Conservation (phyloP, 371 early-diverging fungal species). For the Mucor sp. region DNA sequence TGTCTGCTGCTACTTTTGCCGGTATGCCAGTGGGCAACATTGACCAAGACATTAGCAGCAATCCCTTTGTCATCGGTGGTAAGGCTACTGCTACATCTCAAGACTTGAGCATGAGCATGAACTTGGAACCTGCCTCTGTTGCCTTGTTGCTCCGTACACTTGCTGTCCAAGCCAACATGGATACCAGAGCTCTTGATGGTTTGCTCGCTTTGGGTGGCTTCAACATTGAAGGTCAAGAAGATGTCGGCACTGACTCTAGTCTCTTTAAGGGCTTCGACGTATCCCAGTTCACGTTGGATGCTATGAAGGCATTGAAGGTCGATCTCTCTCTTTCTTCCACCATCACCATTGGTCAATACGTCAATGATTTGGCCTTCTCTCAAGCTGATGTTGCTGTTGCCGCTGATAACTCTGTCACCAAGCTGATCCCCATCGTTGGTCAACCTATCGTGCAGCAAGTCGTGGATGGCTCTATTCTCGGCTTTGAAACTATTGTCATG, state of each 20-base stretch:
- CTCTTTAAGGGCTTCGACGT: conserved; percentile 51
- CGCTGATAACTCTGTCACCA: conserved; percentile 48
- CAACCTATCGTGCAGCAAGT: conserved; percentile 60
- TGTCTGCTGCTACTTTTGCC: conserved; percentile 47
- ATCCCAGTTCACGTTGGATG: conserved; percentile 46
- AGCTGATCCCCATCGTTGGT: conserved; percentile 56
- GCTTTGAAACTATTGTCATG: conserved; percentile 48
- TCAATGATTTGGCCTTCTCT: conserved; percentile 44
- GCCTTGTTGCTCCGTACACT: conserved; percentile 48
- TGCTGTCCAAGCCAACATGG: conserved; percentile 47
- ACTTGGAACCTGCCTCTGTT: conserved; percentile 47
- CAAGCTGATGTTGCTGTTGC: conserved; percentile 47
- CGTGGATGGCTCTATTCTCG: conserved; percentile 53
- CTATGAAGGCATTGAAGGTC: conserved; percentile 52
- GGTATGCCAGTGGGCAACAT: conserved; percentile 57
- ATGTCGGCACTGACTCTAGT: conserved; percentile 38
- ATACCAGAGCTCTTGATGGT: conserved; percentile 48
- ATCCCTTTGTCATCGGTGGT: conserved; percentile 40
- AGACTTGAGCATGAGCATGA: conserved; percentile 41
- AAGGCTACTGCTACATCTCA: conserved; percentile 34
- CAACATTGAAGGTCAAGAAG: conserved; percentile 36
- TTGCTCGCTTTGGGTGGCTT: conserved; percentile 50
- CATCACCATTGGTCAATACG: conserved; percentile 56
- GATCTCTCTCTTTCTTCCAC: conserved; percentile 55
- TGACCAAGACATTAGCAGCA: conserved; percentile 42